Evolutionary conservation across 805 yeast species (phyloP).

Genomic region (Kazachstania kunashirensis): DNA sequence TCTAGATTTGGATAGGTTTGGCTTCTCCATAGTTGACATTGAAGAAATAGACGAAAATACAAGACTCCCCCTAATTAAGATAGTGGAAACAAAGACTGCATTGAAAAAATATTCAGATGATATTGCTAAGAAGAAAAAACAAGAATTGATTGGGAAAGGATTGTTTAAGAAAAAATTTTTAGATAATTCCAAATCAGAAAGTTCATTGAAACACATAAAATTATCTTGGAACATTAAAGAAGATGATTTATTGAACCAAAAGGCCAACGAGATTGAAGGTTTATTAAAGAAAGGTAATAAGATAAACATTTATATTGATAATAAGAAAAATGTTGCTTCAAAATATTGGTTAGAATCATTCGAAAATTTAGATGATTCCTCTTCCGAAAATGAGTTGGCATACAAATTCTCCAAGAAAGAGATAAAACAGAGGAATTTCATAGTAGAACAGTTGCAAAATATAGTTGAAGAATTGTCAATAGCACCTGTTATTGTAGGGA

Average conservation of each 20-base stretch:
- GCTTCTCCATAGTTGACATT: constrained; percentile 21
- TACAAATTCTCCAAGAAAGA: constrained; percentile 27
- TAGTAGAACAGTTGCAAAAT: constrained; percentile 24
- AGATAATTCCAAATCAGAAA: constrained; percentile 16
- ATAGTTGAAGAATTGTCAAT: constrained; percentile 22
- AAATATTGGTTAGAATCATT: constrained; percentile 24
- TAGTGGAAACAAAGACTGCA: constrained; percentile 20
- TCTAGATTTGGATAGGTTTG: constrained; percentile 18
- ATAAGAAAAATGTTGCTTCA: constrained; percentile 22
- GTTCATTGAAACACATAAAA: constrained; percentile 37
- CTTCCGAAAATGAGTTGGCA: constrained; percentile 5
- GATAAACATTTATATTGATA: constrained; percentile 35
- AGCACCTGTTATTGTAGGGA: constrained; percentile 25
- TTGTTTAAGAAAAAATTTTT: constrained; percentile 7
- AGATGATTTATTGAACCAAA: constrained; percentile 44
- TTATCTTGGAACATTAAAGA: constrained; percentile 49
- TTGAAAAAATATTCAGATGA: constrained; percentile 23
- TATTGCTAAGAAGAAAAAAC: constrained; percentile 18
- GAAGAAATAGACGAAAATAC: constrained; percentile 10
- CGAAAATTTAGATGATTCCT: constrained; percentile 10
- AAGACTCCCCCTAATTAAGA: constrained; percentile 22
- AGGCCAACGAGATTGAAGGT: constrained; percentile 39
- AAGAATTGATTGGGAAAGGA: constrained; percentile 20
- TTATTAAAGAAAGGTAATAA: constrained; percentile 37
- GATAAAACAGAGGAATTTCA: constrained; percentile 26